Evolutionary conservation across 2,329 filamentous ascomycete genomes (phyloP).

Genomic region (Alternaria ethzedia): DNA sequence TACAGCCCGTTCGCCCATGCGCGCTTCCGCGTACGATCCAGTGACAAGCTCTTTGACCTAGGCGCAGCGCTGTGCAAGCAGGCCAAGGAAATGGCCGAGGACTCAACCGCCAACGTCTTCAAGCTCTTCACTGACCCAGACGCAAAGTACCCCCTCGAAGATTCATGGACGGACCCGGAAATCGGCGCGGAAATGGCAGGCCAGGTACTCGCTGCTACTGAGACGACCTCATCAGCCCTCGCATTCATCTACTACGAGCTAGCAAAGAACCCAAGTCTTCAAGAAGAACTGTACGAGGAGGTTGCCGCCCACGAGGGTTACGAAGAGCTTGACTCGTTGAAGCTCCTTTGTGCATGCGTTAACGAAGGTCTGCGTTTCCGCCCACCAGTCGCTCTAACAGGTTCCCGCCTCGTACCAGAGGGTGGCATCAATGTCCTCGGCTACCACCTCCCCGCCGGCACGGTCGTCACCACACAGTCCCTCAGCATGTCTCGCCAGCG

Average conservation of each 20-base stretch:
- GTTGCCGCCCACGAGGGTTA: slow-evolving; percentile 21
- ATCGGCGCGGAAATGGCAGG: slow-evolving; percentile 29
- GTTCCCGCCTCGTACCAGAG: slow-evolving; percentile 22
- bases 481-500: slow-evolving; percentile 27
- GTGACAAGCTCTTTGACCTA: slow-evolving; percentile 25
- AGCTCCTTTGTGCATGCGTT: slow-evolving; percentile 24
- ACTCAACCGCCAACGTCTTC: slow-evolving; percentile 14
- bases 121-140: slow-evolving; percentile 18
- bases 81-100: slow-evolving; percentile 7
- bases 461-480: slow-evolving; percentile 23
- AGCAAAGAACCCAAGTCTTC: slow-evolving; percentile 22
- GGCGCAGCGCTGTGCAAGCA: slow-evolving; percentile 21
- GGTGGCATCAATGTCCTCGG: slow-evolving; percentile 22
- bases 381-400: slow-evolving; percentile 27
- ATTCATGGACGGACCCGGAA: slow-evolving; percentile 21
- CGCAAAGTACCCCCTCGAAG: slow-evolving; percentile 24
- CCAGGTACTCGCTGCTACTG: slow-evolving; percentile 28
- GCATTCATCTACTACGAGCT: slow-evolving; percentile 29
- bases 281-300: slow-evolving; percentile 19
- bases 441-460: slow-evolving; percentile 22
- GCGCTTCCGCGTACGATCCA: slow-evolving; percentile 25
- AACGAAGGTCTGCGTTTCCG: slow-evolving; percentile 31
- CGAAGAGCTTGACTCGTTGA: slow-evolving; percentile 19
- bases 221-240: slow-evolving; percentile 27
- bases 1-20: slow-evolving; percentile 21